Base-by-base conservation (phyloP, 176 grass and related monocot genomes). In the Oryza longistaminata region DNA sequence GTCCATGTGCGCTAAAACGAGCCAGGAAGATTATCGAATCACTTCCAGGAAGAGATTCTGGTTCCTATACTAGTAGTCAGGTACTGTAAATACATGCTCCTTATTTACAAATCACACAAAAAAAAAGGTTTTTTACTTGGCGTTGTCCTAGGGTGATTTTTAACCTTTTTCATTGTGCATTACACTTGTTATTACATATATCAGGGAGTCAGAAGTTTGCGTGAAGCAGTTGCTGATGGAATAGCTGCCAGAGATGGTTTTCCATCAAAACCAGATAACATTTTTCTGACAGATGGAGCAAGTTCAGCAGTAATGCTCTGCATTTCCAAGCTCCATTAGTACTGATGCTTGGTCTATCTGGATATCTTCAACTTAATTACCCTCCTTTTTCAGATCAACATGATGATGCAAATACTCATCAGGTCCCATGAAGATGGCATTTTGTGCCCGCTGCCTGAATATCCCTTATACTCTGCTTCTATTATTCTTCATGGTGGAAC, bases 401-500 rank as follows among this genome's bases (percentile, higher is more conserved):
- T 89, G 83, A 87, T 85, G 79, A 85, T 94, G 94, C 90, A 94
- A 44, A 72, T 97, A 78, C 89, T 92, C 68, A 92, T 97, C 11
- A 91, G 92, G 69, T 90, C 92, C 9, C 73, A 83, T 26, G 92
- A 86, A 84, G 94, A 97, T 39, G 92, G 73, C 26, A 89, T 97
- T 87, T 53, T 97, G 75, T 90, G 94, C 64, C 92, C 94, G 44
- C 80, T 94, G 17, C 94, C 92, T 40, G 91, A 97, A 40, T 94
- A 94, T 74, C 92, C 94, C 0, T 80, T 97, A 37, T 97, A 97
- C 77, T 92, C 94, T 7, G 92, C 80, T 19, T 86, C 90, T 34
- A 94, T 97, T 62, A 53, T 85, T 37, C 94, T 97, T 82, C 92
- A 94, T 66, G 94, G 94, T 68, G 94, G 94, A 67, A 91, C 87